Conservation (phyloP, 2,329 filamentous ascomycete genomes). For the Neofusicoccum umdonicola region DNA sequence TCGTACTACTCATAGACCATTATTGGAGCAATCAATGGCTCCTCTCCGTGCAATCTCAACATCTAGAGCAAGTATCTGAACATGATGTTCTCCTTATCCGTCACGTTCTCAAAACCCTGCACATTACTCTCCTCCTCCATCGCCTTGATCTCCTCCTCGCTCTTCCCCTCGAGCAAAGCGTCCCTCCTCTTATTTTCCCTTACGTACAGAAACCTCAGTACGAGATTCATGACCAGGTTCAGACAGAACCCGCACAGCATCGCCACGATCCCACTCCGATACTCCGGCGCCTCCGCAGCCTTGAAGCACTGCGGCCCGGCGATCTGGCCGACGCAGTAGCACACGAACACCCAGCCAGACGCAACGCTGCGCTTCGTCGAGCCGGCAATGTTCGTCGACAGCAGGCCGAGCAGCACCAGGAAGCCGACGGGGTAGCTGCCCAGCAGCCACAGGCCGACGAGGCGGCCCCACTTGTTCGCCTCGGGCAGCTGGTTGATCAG, state of each 20-base stretch:
- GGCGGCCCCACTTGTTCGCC: constrained; percentile 49
- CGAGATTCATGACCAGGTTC: constrained; percentile 47
- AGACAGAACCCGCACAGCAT: constrained; percentile 61
- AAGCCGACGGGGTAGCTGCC: constrained; percentile 61
- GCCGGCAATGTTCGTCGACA: constrained; percentile 62
- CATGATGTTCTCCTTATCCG: constrained; percentile 23
- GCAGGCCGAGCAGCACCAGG: constrained; percentile 61
- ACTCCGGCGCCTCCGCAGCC: constrained; percentile 58
- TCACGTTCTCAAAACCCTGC: constrained; percentile 24
- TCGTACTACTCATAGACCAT: too few species aligned
- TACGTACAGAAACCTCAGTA: constrained; percentile 49
- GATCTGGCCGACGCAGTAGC: constrained; percentile 65
- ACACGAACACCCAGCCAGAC: constrained; percentile 63
- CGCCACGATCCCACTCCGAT: constrained; percentile 56
- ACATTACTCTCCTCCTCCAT: constrained; percentile 32
- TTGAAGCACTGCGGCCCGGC: constrained; percentile 65
- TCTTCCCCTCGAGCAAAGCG: constrained; percentile 57
- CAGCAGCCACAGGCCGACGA: constrained; percentile 60
- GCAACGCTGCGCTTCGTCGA: constrained; percentile 69
- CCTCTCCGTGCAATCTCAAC: neutral
- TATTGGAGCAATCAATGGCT: too few species aligned
- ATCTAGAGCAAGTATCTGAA: constrained; percentile 24
- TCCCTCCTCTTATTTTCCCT: constrained; percentile 60
- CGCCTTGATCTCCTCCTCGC: constrained; percentile 53
- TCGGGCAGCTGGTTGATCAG: constrained; percentile 52